phyloP scores from a whole-genome alignment of 108 stramenopile species.

The Skeletonema grethae region DNA sequence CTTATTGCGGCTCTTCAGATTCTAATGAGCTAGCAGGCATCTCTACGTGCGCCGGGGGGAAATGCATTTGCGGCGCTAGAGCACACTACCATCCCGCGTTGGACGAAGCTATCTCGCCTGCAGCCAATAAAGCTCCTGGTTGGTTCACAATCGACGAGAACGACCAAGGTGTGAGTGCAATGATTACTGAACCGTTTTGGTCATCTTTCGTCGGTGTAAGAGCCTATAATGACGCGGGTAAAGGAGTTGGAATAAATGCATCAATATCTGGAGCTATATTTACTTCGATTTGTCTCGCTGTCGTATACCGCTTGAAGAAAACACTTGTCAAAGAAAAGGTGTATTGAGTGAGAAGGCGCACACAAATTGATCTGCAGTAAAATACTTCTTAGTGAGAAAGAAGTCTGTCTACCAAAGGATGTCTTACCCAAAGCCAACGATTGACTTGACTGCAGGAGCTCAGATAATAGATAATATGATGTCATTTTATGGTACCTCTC shows the following conservation, averaged over 20 bases:
- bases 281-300: constrained; percentile 33
- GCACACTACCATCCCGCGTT: constrained; percentile 79
- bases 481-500: too few relatives aligned
- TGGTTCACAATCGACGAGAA: constrained; percentile 54
- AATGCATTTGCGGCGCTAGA: constrained; percentile 70
- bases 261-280: constrained; percentile 52
- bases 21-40: constrained; percentile 49
- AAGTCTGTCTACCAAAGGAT: too few relatives aligned
- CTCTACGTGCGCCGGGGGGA: constrained; percentile 60
- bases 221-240: constrained; percentile 58
- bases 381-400: not conserved
- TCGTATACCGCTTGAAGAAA: constrained; percentile 59
- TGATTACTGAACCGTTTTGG: constrained; percentile 89
- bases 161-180: constrained; percentile 72
- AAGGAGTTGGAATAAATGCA: constrained; percentile 51
- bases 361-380: not conserved
- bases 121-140: constrained; percentile 63
- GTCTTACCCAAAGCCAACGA: too few relatives aligned
- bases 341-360: constrained; percentile 31
- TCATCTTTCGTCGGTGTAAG: constrained; percentile 66
- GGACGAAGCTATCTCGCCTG: constrained; percentile 71
- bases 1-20: constrained; percentile 53
- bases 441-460: too few relatives aligned
- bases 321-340: constrained; percentile 78
- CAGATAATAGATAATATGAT: too few relatives aligned